Evolutionary conservation across 192 early-diverging fungal genomes (phyloP).

Genomic region (Entophlyctis helioformis): DNA sequence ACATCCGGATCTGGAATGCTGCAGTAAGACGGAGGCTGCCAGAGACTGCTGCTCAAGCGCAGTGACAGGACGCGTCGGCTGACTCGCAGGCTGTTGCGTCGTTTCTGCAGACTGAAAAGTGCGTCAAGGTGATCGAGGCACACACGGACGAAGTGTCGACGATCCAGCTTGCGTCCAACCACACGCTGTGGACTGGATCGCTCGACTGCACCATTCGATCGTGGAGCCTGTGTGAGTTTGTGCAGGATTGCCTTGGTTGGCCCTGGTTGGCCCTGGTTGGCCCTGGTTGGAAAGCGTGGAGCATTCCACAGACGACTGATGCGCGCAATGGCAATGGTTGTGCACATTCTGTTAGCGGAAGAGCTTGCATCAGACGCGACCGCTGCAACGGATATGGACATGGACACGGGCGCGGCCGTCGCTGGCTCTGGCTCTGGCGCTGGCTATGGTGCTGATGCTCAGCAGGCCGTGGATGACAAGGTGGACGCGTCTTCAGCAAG

Average conservation of each 20-base stretch:
- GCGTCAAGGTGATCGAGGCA: constrained; percentile 64
- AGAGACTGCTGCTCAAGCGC: background rate
- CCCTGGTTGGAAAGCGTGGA: constrained; percentile 7
- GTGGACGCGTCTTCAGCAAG: too few relatives aligned
- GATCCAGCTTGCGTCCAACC: constrained; percentile 42
- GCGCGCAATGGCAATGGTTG: constrained; percentile 5
- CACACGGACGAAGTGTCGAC: constrained; percentile 84
- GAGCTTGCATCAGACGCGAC: background rate
- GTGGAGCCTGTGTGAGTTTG: too few relatives aligned
- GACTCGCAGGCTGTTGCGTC: background rate
- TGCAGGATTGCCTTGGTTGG: too few relatives aligned
- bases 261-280: background rate
- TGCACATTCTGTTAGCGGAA: constrained; percentile 2
- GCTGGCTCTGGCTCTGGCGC: background rate
- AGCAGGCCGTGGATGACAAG: background rate
- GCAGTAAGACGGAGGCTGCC: constrained; percentile 39
- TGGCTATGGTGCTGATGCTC: too few relatives aligned
- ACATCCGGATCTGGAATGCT: constrained; percentile 76
- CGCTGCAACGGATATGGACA: constrained; percentile 6
- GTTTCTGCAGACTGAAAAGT: constrained; percentile 48
- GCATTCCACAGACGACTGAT: constrained; percentile 16
- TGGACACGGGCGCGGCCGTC: constrained; percentile 3
- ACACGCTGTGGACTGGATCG: constrained; percentile 65
- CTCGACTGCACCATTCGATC: constrained; percentile 75
- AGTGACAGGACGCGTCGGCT: constrained; percentile 1